Conservation (phyloP, 2,329 filamentous ascomycete genomes). For the Neospermospora avenae region DNA sequence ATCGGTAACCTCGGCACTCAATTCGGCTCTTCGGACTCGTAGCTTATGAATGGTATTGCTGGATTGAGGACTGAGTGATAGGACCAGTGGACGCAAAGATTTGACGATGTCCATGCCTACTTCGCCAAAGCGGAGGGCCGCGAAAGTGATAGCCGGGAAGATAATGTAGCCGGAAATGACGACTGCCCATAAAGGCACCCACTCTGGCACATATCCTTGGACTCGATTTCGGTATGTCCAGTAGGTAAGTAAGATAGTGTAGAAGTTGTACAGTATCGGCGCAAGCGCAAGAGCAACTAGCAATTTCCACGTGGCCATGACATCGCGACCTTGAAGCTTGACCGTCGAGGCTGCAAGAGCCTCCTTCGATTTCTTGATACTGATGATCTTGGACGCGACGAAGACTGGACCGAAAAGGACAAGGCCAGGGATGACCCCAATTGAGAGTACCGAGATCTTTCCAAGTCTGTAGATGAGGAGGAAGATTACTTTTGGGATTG, state of each 20-base stretch:
- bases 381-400: constrained; percentile 78
- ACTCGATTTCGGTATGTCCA: constrained; percentile 80
- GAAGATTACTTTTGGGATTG: constrained; percentile 69
- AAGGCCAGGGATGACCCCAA: constrained; percentile 81
- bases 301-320: constrained; percentile 93
- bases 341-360: constrained; percentile 83
- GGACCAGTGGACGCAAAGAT: constrained; percentile 80
- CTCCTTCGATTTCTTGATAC: constrained; percentile 75
- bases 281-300: constrained; percentile 52
- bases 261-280: constrained; percentile 77
- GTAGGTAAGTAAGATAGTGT: constrained; percentile 69
- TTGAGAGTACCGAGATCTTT: constrained; percentile 73
- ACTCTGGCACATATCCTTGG: constrained; percentile 76
- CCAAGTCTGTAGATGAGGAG: constrained; percentile 75
- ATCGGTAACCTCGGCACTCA: constrained; percentile 81
- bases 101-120: constrained; percentile 99
- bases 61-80: constrained; percentile 81
- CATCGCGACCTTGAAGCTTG: constrained; percentile 83
- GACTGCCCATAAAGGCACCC: constrained; percentile 75
- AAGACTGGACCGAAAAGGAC: constrained; percentile 88
- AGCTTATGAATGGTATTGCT: constrained; percentile 81
- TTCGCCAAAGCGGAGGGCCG: constrained; percentile 90
- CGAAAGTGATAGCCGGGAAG: constrained; percentile 87
- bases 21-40: constrained; percentile 65
- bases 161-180: constrained; percentile 72